Evolutionary conservation across 2,329 filamentous ascomycete species (phyloP), one percentile per base, ranked within the genome.

Genomic region (Xylariaceae sp.): DNA sequence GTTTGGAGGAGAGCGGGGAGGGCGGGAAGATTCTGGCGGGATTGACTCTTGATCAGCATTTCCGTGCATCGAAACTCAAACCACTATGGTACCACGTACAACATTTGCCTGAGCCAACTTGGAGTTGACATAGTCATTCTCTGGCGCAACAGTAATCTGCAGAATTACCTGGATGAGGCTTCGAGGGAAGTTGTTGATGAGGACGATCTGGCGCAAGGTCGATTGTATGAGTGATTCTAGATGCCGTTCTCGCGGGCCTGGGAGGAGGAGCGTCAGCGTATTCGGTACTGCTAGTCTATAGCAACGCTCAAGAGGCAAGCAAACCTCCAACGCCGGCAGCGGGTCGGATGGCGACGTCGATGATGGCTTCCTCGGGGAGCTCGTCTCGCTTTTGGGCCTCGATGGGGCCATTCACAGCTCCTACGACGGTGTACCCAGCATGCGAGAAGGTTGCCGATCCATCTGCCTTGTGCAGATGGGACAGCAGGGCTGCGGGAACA

Each of bases 331-430:
- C 85, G 14, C 91, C 91, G 56, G 86, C 84, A 33, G 87, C 86
- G 43, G 92, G 92, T 67, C 94, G 83, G 57, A 99, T 82, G 66
- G 92, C 84, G 50, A 99, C 89, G 70, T 97, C 94, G 57, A 99
- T 77, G 44, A 86, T 82, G 27, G 92, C 90, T 73, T 96, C 90
- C 69, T 95, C 91, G 7, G 94, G 87, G 58, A 94, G 82, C 68
- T 97, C 90, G 66, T 99, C 92, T 62, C 89, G 83, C 62, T 91
- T 82, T 60, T 85, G 83, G 14, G 92, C 89, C 73, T 99, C 94
- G 58, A 97, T 82, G 14, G 94, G 94, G 0, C 92, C 94, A 70
- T 96, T 97, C 58, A 95, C 90, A 12, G 89, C 86, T 48, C 87
- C 88, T 47, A 95, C 81, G 56, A 97, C 80, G 40, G 85, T 86